Conservation (phyloP, 2,329 filamentous ascomycete genomes). For the Cordyceps pruinosa region DNA sequence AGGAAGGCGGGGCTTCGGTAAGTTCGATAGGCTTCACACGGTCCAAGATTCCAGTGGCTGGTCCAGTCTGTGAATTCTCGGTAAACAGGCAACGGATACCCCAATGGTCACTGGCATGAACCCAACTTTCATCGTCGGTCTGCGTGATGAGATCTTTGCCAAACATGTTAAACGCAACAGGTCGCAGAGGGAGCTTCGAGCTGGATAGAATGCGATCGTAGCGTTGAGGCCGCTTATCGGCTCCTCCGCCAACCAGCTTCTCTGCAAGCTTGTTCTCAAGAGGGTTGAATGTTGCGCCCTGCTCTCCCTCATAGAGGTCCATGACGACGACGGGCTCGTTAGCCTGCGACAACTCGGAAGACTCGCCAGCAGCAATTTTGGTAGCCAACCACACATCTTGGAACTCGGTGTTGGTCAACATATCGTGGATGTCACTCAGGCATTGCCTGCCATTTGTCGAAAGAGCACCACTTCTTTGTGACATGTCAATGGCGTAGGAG, state of each 20-base stretch:
- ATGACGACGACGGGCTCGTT: conserved; percentile 21
- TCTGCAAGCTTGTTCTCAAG: conserved; percentile 48
- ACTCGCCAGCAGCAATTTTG: conserved; percentile 36
- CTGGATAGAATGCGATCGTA: conserved; percentile 58
- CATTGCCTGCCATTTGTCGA: conserved; percentile 38
- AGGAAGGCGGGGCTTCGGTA: conserved; percentile 21
- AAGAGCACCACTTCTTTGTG: conserved; percentile 46
- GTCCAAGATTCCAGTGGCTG: neutral
- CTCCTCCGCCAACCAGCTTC: conserved; percentile 37
- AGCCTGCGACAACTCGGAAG: conserved; percentile 19
- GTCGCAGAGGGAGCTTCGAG: conserved; percentile 28
- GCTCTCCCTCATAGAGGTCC: conserved; percentile 48
- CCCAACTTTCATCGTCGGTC: neutral
- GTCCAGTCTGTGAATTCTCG: neutral
- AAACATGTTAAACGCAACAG: conserved; percentile 49
- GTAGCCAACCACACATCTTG: conserved; percentile 46
- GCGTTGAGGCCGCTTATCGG: conserved; percentile 52
- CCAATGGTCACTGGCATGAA: conserved; percentile 51
- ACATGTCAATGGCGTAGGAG: conserved; percentile 44
- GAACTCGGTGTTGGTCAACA: conserved; percentile 39
- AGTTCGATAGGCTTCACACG: conserved; percentile 23
- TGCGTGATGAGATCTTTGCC: conserved; percentile 27
- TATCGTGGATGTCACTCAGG: conserved; percentile 39
- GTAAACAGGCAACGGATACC: conserved; percentile 42
- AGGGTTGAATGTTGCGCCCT: conserved; percentile 60